phyloP scores from a whole-genome alignment of 306 rosid species.

The Quercus wislizeni region DNA sequence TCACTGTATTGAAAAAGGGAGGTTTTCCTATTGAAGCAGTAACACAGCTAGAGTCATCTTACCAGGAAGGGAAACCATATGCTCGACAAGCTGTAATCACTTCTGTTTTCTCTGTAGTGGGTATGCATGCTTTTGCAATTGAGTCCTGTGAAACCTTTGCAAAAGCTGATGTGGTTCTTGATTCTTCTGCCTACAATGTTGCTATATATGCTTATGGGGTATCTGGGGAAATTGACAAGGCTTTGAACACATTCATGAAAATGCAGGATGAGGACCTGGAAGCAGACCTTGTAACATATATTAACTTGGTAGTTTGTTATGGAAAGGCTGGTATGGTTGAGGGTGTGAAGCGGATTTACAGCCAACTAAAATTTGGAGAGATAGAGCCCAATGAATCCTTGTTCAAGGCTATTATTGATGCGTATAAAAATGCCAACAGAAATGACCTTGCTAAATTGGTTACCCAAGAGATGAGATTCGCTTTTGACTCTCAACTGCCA shows the following conservation, averaged over 20 bases:
- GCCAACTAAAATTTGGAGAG: constrained; percentile 61
- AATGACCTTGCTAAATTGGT: constrained; percentile 61
- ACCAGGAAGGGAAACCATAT: constrained; percentile 67
- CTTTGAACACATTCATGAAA: constrained; percentile 70
- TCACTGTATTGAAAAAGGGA: constrained; percentile 71
- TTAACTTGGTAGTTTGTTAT: constrained; percentile 66
- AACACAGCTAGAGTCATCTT: constrained; percentile 70
- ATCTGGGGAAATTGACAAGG: constrained; percentile 61
- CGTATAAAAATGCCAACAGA: constrained; percentile 57
- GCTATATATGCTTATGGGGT: constrained; percentile 69
- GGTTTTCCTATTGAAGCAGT: constrained; percentile 66
- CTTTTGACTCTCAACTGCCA: constrained; percentile 21
- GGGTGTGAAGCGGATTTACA: constrained; percentile 75
- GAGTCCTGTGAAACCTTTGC: constrained; percentile 49
- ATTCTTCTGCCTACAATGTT: constrained; percentile 57
- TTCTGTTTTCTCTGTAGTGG: constrained; percentile 63
- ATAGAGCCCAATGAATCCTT: constrained; percentile 55
- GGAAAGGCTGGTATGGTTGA: constrained; percentile 83
- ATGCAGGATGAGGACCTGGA: constrained; percentile 65
- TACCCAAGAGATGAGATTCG: constrained; percentile 55
- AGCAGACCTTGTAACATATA: constrained; percentile 68
- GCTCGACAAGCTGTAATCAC: constrained; percentile 63
- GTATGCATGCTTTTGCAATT: constrained; percentile 72
- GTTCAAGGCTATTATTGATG: constrained; percentile 65
- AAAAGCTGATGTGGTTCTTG: constrained; percentile 56